Evolutionary conservation across 2,329 filamentous ascomycete genomes (phyloP).

Genomic region (Calonectria honghensis): DNA sequence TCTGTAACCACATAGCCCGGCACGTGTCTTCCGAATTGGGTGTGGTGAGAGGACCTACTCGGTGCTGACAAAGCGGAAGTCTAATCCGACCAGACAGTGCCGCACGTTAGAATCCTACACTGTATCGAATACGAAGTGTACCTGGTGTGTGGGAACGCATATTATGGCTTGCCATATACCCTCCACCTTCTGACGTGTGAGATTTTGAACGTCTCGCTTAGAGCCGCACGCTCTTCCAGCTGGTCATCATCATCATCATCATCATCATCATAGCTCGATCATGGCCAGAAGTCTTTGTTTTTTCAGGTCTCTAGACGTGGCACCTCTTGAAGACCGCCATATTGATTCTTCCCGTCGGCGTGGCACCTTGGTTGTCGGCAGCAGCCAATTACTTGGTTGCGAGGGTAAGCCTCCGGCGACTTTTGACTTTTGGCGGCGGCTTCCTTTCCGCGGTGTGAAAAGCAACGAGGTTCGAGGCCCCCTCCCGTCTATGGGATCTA

Average conservation of each 20-base stretch:
- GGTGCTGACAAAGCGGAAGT: conserved; percentile 5
- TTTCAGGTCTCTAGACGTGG: not conserved
- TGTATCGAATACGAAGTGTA: not conserved
- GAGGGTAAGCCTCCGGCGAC: not conserved
- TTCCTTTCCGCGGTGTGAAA: not conserved
- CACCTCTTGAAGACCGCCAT: not conserved
- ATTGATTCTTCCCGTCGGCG: not conserved
- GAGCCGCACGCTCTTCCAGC: not conserved
- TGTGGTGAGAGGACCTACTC: not conserved
- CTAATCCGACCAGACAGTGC: not conserved
- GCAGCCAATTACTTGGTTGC: not conserved
- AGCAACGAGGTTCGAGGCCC: not conserved
- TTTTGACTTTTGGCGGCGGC: not conserved
- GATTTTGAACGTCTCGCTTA: not conserved
- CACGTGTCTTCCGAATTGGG: not conserved
- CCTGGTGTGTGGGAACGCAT: not conserved
- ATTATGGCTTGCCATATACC: not conserved
- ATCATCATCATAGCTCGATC: not conserved
- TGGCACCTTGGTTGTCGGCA: not conserved
- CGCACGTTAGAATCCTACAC: not conserved
- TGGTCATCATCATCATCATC: not conserved
- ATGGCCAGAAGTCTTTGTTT: not conserved
- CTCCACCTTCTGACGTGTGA: not conserved
- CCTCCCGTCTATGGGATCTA: not conserved
- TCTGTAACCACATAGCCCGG: not conserved